Conservation (phyloP, 257 asterid genomes). For the Ehretia macrophylla region DNA sequence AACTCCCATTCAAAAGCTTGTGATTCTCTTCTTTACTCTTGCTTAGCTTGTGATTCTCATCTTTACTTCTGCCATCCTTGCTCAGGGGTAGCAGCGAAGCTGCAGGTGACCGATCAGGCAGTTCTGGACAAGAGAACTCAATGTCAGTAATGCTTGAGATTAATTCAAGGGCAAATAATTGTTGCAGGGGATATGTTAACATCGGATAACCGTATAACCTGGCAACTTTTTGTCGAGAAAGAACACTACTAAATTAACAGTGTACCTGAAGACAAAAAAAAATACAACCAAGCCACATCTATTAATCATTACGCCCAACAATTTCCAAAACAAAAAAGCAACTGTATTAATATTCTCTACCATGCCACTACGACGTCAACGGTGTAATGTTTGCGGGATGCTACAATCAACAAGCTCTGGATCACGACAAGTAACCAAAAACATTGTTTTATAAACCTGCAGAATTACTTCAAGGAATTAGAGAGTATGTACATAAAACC, state of each 20-base stretch:
- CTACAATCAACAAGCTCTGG: slow-evolving; percentile 89
- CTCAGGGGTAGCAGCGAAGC: slow-evolving; percentile 63
- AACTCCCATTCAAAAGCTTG: slow-evolving; percentile 72
- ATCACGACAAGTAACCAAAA: slow-evolving; percentile 72
- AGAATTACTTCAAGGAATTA: slow-evolving; percentile 13
- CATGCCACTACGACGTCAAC: slow-evolving; percentile 97
- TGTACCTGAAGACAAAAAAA: slow-evolving; percentile 55
- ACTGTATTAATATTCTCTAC: slow-evolving; percentile 33
- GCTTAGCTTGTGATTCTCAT: slow-evolving; percentile 61
- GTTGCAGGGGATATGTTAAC: not conserved
- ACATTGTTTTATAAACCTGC: slow-evolving; percentile 76
- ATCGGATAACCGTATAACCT: slow-evolving; percentile 33
- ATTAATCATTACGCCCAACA: not conserved
- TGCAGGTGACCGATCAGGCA: slow-evolving; percentile 71
- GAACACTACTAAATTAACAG: slow-evolving; percentile 92
- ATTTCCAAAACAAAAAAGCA: not conserved
- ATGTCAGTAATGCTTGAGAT: not conserved
- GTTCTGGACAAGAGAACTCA: slow-evolving; percentile 36
- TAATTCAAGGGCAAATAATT: not conserved
- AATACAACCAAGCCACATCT: not conserved
- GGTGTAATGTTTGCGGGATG: slow-evolving; percentile 94
- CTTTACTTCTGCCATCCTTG: slow-evolving; percentile 61
- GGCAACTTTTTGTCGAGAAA: slow-evolving; percentile 80
- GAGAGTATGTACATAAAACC: not conserved
- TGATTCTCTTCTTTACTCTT: slow-evolving; percentile 71